These are phyloP conservation scores for Cyberlindnera subsufficiens DNA, from an alignment of 805 yeast species.

Conservation along the genomic window DNA sequence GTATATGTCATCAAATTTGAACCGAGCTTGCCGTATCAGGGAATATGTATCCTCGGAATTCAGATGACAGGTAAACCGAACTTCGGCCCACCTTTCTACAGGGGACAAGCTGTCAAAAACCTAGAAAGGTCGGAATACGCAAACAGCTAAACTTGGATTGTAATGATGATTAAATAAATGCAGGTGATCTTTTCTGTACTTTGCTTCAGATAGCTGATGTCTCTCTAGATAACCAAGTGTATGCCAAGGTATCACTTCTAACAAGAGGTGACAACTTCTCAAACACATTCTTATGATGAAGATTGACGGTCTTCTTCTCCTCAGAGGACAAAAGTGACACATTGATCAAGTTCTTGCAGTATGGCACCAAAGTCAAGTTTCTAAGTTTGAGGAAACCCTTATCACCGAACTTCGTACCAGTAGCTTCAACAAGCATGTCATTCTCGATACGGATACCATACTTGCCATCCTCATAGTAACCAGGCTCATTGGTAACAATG, in stretches of 20 bases:
- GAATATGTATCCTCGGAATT: neutral
- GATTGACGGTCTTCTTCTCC: slow-evolving; percentile 66
- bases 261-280: slow-evolving; percentile 43
- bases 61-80: neutral
- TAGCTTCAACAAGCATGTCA: slow-evolving; percentile 53
- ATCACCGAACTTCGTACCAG: slow-evolving; percentile 45
- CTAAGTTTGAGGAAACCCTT: slow-evolving; percentile 63
- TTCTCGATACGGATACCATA: slow-evolving; percentile 90
- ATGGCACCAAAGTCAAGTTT: slow-evolving; percentile 81
- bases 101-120: too few relatives aligned
- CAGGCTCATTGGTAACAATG: slow-evolving; percentile 89
- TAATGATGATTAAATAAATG: neutral
- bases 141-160: too few relatives aligned
- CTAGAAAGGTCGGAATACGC: too few relatives aligned
- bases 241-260: slow-evolving; percentile 53
- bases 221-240: slow-evolving; percentile 68
- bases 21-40: too few relatives aligned
- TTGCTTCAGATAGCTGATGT: slow-evolving; percentile 15
- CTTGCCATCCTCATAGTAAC: slow-evolving; percentile 84
- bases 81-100: neutral
- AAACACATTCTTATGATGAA: slow-evolving; percentile 57
- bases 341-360: slow-evolving; percentile 73
- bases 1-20: neutral
- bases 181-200: too few relatives aligned
- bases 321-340: slow-evolving; percentile 43